A percentile compares a stretch with the other conserved stretches of the same genome.
Evolutionary conservation across 345 rosid genomes (phyloP).

Genomic region (Brassica nigra): DNA sequence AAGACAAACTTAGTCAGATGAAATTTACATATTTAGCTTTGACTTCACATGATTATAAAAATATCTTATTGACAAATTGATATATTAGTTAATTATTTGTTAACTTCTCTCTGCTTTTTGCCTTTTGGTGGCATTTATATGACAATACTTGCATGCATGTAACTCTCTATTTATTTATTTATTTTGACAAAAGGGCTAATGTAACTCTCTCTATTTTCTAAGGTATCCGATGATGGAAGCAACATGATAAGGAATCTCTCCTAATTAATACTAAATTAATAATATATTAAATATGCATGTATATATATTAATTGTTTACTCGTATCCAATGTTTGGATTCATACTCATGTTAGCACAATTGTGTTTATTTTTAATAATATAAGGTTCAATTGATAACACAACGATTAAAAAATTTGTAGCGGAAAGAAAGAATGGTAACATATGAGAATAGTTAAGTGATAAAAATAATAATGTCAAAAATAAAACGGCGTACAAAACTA

Average conservation of each 20-base stretch:
- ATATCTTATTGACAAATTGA: constrained; percentile 10
- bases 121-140: constrained; percentile 33
- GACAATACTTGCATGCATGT: constrained; percentile 31
- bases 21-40: constrained; percentile 2
- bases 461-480: background rate
- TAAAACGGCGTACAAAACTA: background rate
- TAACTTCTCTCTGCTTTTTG: background rate
- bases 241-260: constrained; percentile 34
- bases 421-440: background rate
- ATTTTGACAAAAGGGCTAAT: background rate
- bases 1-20: background rate
- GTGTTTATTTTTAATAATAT: background rate
- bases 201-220: constrained; percentile 1
- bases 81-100: constrained; percentile 14
- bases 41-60: constrained; percentile 27
- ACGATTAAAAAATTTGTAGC: background rate
- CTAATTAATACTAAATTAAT: background rate
- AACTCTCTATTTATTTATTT: background rate
- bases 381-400: background rate
- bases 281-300: background rate
- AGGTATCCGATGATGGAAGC: constrained; percentile 39
- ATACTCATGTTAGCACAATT: background rate
- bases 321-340: background rate
- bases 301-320: constrained; percentile 1
- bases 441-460: background rate